Evolutionary conservation across 331 rosid genomes (phyloP).

Genomic region (Malus hybrid): DNA sequence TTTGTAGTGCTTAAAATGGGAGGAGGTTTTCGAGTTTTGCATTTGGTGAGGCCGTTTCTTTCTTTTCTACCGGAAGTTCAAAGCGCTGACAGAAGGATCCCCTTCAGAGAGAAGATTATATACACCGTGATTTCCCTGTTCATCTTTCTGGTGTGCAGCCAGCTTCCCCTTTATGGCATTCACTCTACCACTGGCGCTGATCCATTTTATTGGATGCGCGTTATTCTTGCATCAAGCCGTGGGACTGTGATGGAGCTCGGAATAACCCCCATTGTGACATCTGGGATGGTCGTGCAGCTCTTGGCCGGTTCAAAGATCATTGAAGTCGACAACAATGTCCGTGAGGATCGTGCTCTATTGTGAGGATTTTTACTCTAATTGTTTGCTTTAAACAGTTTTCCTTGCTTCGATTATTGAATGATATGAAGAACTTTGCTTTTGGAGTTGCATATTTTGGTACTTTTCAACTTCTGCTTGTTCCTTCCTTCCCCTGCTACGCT

Average conservation of each 20-base stretch:
- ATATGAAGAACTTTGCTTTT: not conserved
- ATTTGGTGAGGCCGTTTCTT: slow-evolving; percentile 43
- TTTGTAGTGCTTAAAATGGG: slow-evolving; percentile 19
- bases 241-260: slow-evolving; percentile 62
- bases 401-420: not conserved
- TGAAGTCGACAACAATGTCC: slow-evolving; percentile 36
- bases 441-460: not conserved
- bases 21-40: slow-evolving; percentile 41
- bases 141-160: slow-evolving; percentile 47
- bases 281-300: slow-evolving; percentile 49
- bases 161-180: slow-evolving; percentile 52
- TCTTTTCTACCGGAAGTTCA: slow-evolving; percentile 38
- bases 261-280: slow-evolving; percentile 46
- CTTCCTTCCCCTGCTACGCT: too few relatives aligned
- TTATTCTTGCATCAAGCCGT: slow-evolving; percentile 44
- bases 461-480: too few relatives aligned
- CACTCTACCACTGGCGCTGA: slow-evolving; percentile 43
- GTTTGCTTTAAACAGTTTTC: not conserved
- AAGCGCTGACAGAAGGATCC: slow-evolving; percentile 34
- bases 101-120: slow-evolving; percentile 33
- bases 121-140: slow-evolving; percentile 34
- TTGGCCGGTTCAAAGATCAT: slow-evolving; percentile 41
- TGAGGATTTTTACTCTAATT: slow-evolving; percentile 1
- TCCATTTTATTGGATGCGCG: slow-evolving; percentile 52
- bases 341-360: slow-evolving; percentile 40